A percentile compares a stretch with the other conserved stretches of the same genome.
These are phyloP conservation scores for Coemansia sp. DNA, from an alignment of 192 early-diverging fungal species.

Conservation along the genomic window DNA sequence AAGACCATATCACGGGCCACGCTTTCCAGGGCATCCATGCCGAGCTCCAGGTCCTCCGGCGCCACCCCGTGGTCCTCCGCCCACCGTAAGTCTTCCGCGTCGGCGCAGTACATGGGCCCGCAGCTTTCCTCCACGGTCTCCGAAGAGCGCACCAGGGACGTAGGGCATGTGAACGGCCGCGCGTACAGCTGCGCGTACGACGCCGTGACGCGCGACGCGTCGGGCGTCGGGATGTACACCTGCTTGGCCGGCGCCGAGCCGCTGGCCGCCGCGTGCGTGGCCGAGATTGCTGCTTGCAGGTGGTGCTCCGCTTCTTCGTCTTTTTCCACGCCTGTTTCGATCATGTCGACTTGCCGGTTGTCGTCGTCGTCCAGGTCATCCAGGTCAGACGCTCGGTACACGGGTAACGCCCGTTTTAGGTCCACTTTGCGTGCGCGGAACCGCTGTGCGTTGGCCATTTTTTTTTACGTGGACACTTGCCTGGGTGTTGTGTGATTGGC, in stretches of 20 bases:
- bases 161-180: conserved; percentile 67
- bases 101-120: conserved; percentile 85
- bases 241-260: conserved; percentile 57
- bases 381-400: conserved; percentile 78
- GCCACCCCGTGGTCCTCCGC: conserved; percentile 46
- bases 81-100: conserved; percentile 82
- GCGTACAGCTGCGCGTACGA: conserved; percentile 72
- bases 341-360: conserved; percentile 52
- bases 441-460: conserved; percentile 53
- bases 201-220: conserved; percentile 70
- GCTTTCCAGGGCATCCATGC: conserved; percentile 74
- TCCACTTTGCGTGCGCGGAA: conserved; percentile 89
- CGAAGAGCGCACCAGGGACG: conserved; percentile 81
- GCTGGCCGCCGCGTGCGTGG: conserved; percentile 63
- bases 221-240: conserved; percentile 88
- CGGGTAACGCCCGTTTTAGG: conserved; percentile 75
- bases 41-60: conserved; percentile 75
- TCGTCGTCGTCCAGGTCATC: conserved; percentile 81
- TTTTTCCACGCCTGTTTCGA: conserved; percentile 95
- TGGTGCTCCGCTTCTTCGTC: conserved; percentile 96
- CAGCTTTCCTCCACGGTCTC: conserved; percentile 83
- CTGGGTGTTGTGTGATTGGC: neutral
- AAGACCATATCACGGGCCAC: conserved; percentile 66
- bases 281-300: conserved; percentile 85
- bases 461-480: neutral